A percentile compares a stretch with the other conserved stretches of the same genome.
These are phyloP conservation scores for Amanita muscaria DNA, from an alignment of 768 basidiomycete genomes.

Conservation along the genomic window DNA sequence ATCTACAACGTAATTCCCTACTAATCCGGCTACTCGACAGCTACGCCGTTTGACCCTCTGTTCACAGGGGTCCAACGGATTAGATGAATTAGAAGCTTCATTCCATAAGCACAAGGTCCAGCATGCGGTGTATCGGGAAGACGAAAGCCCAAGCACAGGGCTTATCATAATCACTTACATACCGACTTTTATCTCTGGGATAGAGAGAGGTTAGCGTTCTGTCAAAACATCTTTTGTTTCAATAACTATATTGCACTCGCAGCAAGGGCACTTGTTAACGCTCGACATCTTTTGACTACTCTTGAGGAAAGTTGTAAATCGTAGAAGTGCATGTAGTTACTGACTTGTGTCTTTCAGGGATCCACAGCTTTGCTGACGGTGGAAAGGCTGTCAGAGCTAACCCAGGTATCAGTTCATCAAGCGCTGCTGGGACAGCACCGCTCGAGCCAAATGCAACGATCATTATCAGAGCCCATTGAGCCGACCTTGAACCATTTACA, in stretches of 20 bases:
- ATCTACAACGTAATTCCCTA: neutral
- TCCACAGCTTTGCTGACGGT: neutral
- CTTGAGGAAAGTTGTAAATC: neutral
- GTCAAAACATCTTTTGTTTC: neutral
- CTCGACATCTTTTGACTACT: neutral
- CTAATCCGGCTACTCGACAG: neutral
- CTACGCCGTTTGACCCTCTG: neutral
- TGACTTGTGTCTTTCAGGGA: neutral
- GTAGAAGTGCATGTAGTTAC: neutral
- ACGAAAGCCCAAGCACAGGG: neutral
- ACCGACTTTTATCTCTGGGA: neutral
- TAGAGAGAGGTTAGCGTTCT: conserved; percentile 1
- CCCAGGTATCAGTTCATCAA: neutral
- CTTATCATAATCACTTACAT: conserved; percentile 1
- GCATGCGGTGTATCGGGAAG: conserved; percentile 8
- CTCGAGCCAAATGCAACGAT: neutral
- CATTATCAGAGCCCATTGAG: neutral
- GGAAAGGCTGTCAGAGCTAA: neutral
- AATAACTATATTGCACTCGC: neutral
- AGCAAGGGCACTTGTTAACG: conserved; percentile 3
- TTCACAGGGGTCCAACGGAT: conserved; percentile 1
- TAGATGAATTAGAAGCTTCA: conserved; percentile 1
- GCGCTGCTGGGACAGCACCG: neutral
- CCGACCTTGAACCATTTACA: neutral
- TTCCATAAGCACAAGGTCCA: neutral